Evolutionary conservation across 2,329 filamentous ascomycete species (phyloP).

Genomic region (Colletotrichum limetticola): DNA sequence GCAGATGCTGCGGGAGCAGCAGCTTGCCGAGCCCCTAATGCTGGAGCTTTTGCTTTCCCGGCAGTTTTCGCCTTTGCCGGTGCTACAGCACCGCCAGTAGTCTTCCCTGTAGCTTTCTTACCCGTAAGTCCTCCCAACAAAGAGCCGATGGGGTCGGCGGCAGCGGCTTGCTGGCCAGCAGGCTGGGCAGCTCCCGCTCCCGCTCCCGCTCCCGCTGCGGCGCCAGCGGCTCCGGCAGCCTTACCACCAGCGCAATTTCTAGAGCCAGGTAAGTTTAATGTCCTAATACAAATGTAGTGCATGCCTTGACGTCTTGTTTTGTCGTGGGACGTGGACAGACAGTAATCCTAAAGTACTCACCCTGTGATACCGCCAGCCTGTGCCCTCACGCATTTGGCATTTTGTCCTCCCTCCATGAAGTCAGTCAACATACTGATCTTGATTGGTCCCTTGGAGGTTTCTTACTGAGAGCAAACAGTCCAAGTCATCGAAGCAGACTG

Average conservation of each 20-base stretch:
- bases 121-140: slow-evolving; percentile 13
- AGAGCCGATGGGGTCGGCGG: slow-evolving; percentile 15
- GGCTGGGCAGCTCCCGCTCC: not conserved
- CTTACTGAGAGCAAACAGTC: slow-evolving; percentile 25
- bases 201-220: not conserved
- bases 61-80: slow-evolving; percentile 13
- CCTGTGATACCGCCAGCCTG: slow-evolving; percentile 22
- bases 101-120: slow-evolving; percentile 12
- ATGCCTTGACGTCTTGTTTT: not conserved
- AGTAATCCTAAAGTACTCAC: not conserved
- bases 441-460: no score
- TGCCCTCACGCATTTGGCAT: slow-evolving; percentile 29
- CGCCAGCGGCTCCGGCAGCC: not conserved
- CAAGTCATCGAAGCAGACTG: slow-evolving; percentile 28
- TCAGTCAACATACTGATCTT: not conserved
- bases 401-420: slow-evolving; percentile 2
- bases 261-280: not conserved
- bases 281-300: no score
- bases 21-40: slow-evolving; percentile 20
- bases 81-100: not conserved
- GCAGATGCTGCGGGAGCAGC: slow-evolving; percentile 3
- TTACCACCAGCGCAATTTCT: slow-evolving; percentile 13
- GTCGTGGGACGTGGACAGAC: not conserved
- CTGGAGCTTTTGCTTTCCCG: not conserved
- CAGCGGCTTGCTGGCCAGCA: not conserved